A percentile compares a stretch with the other conserved stretches of the same genome.
phyloP scores from a whole-genome alignment of 2,329 filamentous ascomycete species.

The Ophiognomonia clavigignenti-juglandacearum region DNA sequence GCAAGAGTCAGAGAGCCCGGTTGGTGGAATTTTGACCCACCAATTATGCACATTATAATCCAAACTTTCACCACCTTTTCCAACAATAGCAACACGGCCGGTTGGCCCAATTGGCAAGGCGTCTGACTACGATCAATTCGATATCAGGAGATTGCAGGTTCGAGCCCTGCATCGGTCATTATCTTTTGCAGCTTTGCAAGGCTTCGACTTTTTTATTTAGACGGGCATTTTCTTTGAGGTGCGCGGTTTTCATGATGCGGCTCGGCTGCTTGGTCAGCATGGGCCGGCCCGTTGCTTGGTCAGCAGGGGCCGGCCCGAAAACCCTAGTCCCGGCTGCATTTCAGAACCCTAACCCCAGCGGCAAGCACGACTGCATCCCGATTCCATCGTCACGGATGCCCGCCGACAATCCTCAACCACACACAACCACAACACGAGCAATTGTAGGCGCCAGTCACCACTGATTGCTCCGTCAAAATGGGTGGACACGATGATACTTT shows the following conservation, averaged over 20 bases:
- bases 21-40: too few relatives aligned
- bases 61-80: too few relatives aligned
- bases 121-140: constrained; percentile 34
- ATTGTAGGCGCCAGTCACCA: constrained; percentile 21
- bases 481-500: constrained; percentile 14
- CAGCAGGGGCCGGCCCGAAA: too few relatives aligned
- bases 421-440: constrained; percentile 14
- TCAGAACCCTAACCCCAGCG: too few relatives aligned
- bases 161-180: constrained; percentile 26
- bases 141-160: constrained; percentile 32
- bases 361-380: neutral
- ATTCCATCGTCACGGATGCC: neutral
- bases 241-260: neutral
- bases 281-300: too few relatives aligned
- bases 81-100: constrained; percentile 28
- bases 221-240: neutral
- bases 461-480: constrained; percentile 21
- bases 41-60: too few relatives aligned
- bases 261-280: too few relatives aligned
- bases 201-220: neutral
- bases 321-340: too few relatives aligned
- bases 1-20: too few relatives aligned
- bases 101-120: constrained; percentile 37
- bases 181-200: neutral
- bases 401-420: neutral